phyloP scores from a whole-genome alignment of 2,329 filamentous ascomycete genomes.

The Ascochyta clinopodiicola region DNA sequence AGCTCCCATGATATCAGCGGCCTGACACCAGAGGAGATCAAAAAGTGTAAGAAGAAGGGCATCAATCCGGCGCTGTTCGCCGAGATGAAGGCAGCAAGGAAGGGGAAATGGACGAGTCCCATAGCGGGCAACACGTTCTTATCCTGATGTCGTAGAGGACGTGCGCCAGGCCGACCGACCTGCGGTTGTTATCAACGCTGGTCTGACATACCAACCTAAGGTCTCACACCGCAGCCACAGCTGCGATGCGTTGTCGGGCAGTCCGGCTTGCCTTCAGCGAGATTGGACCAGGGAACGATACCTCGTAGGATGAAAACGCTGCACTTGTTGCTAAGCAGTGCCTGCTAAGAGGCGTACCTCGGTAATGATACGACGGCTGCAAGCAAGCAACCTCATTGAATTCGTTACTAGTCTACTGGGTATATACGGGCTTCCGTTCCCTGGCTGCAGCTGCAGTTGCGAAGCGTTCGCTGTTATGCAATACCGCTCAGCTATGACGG shows the following conservation, averaged over 20 bases:
- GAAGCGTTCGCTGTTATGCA: constrained; percentile 9
- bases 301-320: neutral
- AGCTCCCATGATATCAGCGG: constrained; percentile 49
- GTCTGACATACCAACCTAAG: neutral
- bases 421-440: neutral
- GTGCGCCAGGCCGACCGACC: neutral
- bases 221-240: neutral
- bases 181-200: neutral
- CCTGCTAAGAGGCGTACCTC: neutral
- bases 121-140: constrained; percentile 46
- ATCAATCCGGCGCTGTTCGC: constrained; percentile 56
- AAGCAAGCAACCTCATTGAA: neutral
- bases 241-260: neutral
- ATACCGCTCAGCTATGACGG: constrained; percentile 15
- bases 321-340: neutral
- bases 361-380: neutral
- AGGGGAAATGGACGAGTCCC: constrained; percentile 47
- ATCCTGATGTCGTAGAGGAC: constrained; percentile 2
- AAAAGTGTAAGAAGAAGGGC: constrained; percentile 55
- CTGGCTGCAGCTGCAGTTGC: constrained; percentile 1
- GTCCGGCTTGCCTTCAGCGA: neutral
- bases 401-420: neutral
- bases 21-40: constrained; percentile 51
- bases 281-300: neutral
- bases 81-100: constrained; percentile 56